Evolutionary conservation across 192 early-diverging fungal genomes (phyloP).

Genomic region (Rhizoclosmatium globosum): DNA sequence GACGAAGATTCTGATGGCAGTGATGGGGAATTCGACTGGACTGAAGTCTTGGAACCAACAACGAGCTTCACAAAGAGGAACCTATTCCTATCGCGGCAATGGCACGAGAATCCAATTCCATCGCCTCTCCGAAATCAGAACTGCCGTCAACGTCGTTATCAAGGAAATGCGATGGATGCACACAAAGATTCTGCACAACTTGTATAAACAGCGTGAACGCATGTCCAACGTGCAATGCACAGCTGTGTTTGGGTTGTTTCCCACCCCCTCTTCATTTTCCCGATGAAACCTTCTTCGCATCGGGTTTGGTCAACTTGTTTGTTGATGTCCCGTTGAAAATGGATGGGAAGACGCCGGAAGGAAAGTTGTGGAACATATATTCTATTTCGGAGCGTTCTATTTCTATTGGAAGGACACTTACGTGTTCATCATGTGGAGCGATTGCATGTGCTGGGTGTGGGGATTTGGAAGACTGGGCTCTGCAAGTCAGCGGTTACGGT

Average conservation of each 20-base stretch:
- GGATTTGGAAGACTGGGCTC: conserved; percentile 23
- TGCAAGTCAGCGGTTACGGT: conserved; percentile 2
- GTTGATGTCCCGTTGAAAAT: neutral
- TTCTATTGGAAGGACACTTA: conserved; percentile 7
- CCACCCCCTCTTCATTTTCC: neutral
- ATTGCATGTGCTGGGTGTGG: conserved; percentile 19
- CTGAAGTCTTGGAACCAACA: neutral
- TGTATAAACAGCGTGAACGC: neutral
- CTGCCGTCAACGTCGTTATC: neutral
- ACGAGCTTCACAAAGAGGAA: no score
- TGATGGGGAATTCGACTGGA: neutral
- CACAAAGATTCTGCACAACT: neutral
- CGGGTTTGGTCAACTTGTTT: neutral
- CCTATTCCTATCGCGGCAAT: no score
- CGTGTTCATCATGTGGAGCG: conserved; percentile 14
- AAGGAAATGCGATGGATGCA: conserved; percentile 6
- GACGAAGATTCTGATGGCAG: neutral
- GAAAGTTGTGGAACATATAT: no score
- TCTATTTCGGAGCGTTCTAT: no score
- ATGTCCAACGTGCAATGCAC: conserved; percentile 7
- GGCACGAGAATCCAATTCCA: no score
- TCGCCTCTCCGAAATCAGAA: neutral
- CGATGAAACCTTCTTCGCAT: neutral
- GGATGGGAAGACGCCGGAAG: neutral
- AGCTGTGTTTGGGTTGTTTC: conserved; percentile 26